phyloP scores from a whole-genome alignment of 1,139 yeast genomes.

The Candida sp. region DNA sequence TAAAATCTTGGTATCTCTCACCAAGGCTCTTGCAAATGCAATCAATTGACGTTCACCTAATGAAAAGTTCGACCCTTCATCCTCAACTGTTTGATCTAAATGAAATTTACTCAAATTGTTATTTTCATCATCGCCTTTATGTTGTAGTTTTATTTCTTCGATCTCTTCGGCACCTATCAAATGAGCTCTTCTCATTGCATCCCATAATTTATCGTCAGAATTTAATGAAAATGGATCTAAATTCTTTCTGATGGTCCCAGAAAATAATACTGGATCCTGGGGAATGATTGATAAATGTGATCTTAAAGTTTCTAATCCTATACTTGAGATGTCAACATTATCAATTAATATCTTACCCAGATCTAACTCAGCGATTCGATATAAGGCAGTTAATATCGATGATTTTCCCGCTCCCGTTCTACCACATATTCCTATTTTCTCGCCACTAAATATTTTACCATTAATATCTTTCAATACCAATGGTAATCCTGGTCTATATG shows the following conservation, averaged over 20 bases:
- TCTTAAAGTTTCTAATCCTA: constrained; percentile 78
- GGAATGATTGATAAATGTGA: constrained; percentile 83
- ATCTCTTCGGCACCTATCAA: constrained; percentile 21
- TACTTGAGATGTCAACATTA: constrained; percentile 54
- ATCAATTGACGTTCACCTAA: constrained; percentile 40
- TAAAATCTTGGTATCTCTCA: constrained; percentile 33
- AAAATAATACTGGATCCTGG: constrained; percentile 88
- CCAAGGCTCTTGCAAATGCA: constrained; percentile 41
- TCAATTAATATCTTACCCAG: constrained; percentile 56
- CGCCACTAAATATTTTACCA: constrained; percentile 46
- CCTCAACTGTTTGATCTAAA: constrained; percentile 33
- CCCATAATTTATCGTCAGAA: constrained; percentile 31
- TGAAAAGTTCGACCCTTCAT: constrained; percentile 38
- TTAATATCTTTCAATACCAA: constrained; percentile 58
- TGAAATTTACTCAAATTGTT: constrained; percentile 36
- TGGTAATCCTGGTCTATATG: constrained; percentile 78
- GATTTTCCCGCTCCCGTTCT: constrained; percentile 84
- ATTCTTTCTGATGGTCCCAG: constrained; percentile 77
- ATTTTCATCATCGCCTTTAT: constrained; percentile 5
- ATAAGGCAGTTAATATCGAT: constrained; percentile 63
- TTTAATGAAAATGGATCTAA: constrained; percentile 59
- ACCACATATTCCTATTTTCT: constrained; percentile 74
- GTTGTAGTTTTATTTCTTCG: constrained; percentile 13
- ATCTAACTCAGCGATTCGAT: constrained; percentile 54
- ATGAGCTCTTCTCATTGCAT: constrained; percentile 31